Conservation (phyloP, 257 asterid genomes). For the Gynochthodes officinalis region DNA sequence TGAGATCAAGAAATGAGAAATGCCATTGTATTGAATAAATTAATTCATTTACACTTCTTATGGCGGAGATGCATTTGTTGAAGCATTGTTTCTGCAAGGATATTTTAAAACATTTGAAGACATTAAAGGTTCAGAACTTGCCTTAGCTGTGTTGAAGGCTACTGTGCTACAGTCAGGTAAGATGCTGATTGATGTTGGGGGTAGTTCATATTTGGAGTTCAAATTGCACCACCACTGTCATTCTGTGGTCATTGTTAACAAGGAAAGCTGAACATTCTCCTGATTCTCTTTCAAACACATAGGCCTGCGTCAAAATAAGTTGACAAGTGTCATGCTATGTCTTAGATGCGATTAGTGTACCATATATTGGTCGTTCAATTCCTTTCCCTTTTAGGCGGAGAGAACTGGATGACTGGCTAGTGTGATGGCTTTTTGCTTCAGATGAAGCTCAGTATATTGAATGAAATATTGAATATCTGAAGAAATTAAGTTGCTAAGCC, state of each 20-base stretch:
- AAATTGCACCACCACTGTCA: slow-evolving; percentile 41
- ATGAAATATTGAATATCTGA: background rate
- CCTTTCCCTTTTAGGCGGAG: background rate
- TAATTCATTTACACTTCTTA: no score
- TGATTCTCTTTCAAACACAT: slow-evolving; percentile 38
- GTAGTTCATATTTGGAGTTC: slow-evolving; percentile 44
- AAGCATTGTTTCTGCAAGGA: background rate
- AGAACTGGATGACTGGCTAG: no score
- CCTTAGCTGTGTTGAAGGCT: slow-evolving; percentile 83
- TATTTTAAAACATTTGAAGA: background rate
- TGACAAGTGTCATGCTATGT: background rate
- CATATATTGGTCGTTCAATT: background rate
- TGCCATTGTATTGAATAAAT: background rate
- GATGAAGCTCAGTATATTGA: background rate
- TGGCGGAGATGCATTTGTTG: background rate
- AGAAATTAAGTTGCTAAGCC: background rate
- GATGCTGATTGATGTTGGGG: slow-evolving; percentile 75
- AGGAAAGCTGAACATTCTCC: slow-evolving; percentile 88
- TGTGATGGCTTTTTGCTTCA: background rate
- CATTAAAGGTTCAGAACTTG: slow-evolving; percentile 19
- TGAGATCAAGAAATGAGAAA: background rate
- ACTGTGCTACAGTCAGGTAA: slow-evolving; percentile 73
- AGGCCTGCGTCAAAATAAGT: slow-evolving; percentile 44
- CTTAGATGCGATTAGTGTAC: background rate
- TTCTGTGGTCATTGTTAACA: slow-evolving; percentile 39